Conservation (phyloP, 495 filamentous ascomycete species). For the Elasticomyces elasticus region DNA sequence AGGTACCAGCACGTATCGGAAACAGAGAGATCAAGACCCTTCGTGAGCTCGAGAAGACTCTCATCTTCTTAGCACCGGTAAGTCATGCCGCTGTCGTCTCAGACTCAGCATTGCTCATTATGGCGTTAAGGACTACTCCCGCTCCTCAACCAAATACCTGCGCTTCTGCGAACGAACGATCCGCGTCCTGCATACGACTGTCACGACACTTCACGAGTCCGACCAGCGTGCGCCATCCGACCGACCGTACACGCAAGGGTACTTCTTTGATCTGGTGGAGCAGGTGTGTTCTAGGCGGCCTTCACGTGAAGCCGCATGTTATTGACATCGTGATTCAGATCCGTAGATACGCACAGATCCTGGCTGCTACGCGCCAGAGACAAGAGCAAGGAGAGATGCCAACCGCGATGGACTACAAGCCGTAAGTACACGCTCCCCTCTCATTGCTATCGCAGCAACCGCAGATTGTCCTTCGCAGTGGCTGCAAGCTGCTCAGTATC, state of each 20-base stretch:
- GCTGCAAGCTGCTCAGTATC: too few relatives aligned
- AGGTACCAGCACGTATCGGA: conserved; percentile 65
- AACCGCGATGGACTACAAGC: conserved; percentile 34
- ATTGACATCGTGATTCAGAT: conserved; percentile 21
- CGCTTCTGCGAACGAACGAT: conserved; percentile 81
- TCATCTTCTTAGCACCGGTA: conserved; percentile 79
- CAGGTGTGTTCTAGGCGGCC: conserved; percentile 46
- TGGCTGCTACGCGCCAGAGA: conserved; percentile 43
- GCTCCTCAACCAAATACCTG: conserved; percentile 57
- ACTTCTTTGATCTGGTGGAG: conserved; percentile 87
- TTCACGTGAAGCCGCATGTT: neutral
- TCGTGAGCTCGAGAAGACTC: conserved; percentile 79
- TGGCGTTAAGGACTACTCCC: conserved; percentile 63
- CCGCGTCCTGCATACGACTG: conserved; percentile 71
- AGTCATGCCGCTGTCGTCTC: conserved; percentile 40
- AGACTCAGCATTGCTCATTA: conserved; percentile 51
- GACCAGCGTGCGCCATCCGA: conserved; percentile 75
- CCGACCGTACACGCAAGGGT: conserved; percentile 78
- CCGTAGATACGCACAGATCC: conserved; percentile 35
- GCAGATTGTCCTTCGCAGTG: neutral
- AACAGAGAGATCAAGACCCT: conserved; percentile 75
- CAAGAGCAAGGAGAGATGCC: conserved; percentile 30
- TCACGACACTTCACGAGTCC: conserved; percentile 64
- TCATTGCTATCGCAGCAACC: neutral
- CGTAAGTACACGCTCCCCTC: conserved; percentile 27